Percentiles rank a stretch among this genome's conserved stretches.
phyloP scores from a whole-genome alignment of 2,329 filamentous ascomycete species.

The Thelonectria blattea region DNA sequence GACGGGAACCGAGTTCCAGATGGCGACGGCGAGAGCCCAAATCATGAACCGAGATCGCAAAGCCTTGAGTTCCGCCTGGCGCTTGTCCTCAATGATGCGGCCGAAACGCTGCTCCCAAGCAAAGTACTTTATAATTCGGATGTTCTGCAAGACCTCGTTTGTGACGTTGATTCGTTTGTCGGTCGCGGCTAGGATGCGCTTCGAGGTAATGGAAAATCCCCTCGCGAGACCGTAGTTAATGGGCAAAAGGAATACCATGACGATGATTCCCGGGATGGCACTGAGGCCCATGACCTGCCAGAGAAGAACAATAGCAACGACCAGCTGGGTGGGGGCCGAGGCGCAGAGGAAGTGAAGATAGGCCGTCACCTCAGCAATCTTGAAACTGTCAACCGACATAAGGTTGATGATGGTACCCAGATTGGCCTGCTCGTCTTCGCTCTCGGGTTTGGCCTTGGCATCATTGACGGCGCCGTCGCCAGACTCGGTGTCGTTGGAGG shows the following conservation, averaged over 20 bases:
- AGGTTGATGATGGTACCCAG: slow-evolving; percentile 98
- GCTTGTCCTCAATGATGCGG: slow-evolving; percentile 86
- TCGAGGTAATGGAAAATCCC: slow-evolving; percentile 85
- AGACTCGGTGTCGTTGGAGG: slow-evolving; percentile 43
- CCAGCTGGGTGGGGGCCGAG: slow-evolving; percentile 84
- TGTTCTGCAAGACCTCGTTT: slow-evolving; percentile 96
- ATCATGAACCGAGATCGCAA: slow-evolving; percentile 84
- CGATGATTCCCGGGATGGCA: slow-evolving; percentile 88
- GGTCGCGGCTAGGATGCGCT: slow-evolving; percentile 88
- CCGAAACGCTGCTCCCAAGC: slow-evolving; percentile 96
- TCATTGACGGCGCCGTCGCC: slow-evolving; percentile 44
- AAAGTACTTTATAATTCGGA: slow-evolving; percentile 99
- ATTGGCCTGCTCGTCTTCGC: slow-evolving; percentile 77
- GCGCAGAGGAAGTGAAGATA: slow-evolving; percentile 98
- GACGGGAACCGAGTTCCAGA: slow-evolving; percentile 96
- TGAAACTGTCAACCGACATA: slow-evolving; percentile 99
- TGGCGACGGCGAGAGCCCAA: slow-evolving; percentile 89
- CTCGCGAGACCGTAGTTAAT: slow-evolving; percentile 89
- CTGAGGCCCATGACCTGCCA: slow-evolving; percentile 92
- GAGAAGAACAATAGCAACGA: slow-evolving; percentile 79
- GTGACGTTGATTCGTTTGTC: slow-evolving; percentile 96
- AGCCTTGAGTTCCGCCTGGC: slow-evolving; percentile 76
- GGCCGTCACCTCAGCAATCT: slow-evolving; percentile 91
- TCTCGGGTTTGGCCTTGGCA: slow-evolving; percentile 44
- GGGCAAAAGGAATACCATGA: slow-evolving; percentile 88